phyloP scores from a whole-genome alignment of 805 yeast genomes.

The Kregervanrija delftensis region DNA sequence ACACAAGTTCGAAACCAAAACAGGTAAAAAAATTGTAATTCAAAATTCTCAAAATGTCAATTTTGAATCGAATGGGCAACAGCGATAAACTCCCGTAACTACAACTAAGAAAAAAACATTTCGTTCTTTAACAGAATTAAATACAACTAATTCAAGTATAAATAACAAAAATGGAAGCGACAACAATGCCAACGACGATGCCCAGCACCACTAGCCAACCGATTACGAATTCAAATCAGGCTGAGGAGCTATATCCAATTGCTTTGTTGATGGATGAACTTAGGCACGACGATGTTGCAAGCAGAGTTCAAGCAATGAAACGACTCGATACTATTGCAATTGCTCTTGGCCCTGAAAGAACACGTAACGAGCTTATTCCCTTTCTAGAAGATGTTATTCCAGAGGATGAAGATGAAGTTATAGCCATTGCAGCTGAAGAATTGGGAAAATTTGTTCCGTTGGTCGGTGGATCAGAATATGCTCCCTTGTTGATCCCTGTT shows the following conservation, averaged over 20 bases:
- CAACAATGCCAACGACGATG: neutral
- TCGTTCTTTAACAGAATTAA: too few relatives aligned
- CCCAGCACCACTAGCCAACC: neutral
- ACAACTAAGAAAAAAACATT: too few relatives aligned
- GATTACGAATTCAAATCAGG: neutral
- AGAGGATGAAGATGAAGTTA: conserved; percentile 98
- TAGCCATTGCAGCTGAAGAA: conserved; percentile 88
- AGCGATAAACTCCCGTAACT: too few relatives aligned
- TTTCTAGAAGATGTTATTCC: conserved; percentile 84
- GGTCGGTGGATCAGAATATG: conserved; percentile 75
- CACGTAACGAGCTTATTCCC: conserved; percentile 83
- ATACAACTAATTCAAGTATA: too few relatives aligned
- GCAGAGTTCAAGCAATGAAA: conserved; percentile 91
- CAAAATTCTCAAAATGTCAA: too few relatives aligned
- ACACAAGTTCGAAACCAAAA: too few relatives aligned
- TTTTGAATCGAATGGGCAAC: too few relatives aligned
- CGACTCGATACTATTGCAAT: conserved; percentile 89
- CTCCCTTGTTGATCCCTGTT: conserved; percentile 54
- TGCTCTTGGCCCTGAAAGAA: conserved; percentile 91
- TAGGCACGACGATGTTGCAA: conserved; percentile 87
- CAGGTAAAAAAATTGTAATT: too few relatives aligned
- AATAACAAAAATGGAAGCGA: conserved; percentile 1
- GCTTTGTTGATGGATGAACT: conserved; percentile 96
- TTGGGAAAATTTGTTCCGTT: conserved; percentile 81
- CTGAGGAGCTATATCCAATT: conserved; percentile 78